These are phyloP conservation scores for Cetraspora pellucida DNA, from an alignment of 192 early-diverging fungal species.

Conservation along the genomic window DNA sequence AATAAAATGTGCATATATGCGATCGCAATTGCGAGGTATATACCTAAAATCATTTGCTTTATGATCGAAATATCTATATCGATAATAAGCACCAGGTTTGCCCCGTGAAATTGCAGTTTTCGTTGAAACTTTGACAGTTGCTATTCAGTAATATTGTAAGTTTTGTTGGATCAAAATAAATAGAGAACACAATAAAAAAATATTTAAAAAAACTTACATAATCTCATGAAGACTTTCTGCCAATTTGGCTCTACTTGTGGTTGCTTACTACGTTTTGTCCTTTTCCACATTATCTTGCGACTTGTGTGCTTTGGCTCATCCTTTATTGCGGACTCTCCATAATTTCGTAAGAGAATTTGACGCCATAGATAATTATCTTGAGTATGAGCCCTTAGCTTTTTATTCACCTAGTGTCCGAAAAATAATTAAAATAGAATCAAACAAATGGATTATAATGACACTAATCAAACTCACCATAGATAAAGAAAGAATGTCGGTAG, in stretches of 20 bases:
- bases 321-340: background rate
- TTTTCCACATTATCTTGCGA: background rate
- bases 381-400: conserved; percentile 9
- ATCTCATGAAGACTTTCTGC: background rate
- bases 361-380: conserved; percentile 13
- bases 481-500: background rate
- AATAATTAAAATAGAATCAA: background rate
- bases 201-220: background rate
- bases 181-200: background rate
- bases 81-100: conserved; percentile 2
- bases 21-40: too few species aligned
- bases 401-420: background rate
- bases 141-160: background rate
- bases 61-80: background rate
- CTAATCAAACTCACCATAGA: background rate
- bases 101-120: conserved; percentile 9
- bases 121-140: background rate
- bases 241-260: background rate
- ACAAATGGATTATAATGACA: background rate
- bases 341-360: background rate
- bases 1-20: background rate
- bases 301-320: background rate
- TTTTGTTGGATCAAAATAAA: background rate
- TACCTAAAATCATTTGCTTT: background rate
- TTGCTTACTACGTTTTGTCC: background rate